A percentile compares a stretch with the other conserved stretches of the same genome.
phyloP scores from a whole-genome alignment of 2,329 filamentous ascomycete species.

The Fusarium euwallaceae region DNA sequence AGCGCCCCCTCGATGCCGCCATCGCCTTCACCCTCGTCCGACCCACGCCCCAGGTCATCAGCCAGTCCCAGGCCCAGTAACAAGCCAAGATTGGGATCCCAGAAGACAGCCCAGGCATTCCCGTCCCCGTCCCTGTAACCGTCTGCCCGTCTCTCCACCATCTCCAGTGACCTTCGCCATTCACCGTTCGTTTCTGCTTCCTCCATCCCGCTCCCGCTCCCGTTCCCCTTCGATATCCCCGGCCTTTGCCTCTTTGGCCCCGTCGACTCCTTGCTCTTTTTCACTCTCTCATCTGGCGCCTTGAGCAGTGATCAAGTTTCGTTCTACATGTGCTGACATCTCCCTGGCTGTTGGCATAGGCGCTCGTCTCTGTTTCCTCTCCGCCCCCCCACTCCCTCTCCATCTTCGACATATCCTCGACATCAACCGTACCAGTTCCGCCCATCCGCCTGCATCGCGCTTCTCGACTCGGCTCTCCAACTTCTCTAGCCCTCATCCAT shows the following conservation, averaged over 20 bases:
- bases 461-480: conserved; percentile 19
- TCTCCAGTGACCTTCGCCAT: conserved; percentile 35
- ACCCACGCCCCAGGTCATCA: conserved; percentile 40
- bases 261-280: conserved; percentile 2
- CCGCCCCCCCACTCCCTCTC: conserved; percentile 36
- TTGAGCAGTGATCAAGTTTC: conserved; percentile 10
- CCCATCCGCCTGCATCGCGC: conserved; percentile 27
- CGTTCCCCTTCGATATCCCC: conserved; percentile 22
- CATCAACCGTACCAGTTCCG: conserved; percentile 31
- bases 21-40: conserved; percentile 43
- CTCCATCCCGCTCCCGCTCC: conserved; percentile 30
- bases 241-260: conserved; percentile 8
- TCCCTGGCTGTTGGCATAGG: conserved; percentile 34
- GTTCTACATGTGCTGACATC: conserved; percentile 44
- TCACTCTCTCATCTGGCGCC: conserved; percentile 8
- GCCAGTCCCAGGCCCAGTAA: conserved; percentile 32
- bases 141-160: conserved; percentile 38
- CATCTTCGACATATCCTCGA: conserved; percentile 36
- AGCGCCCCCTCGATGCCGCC: conserved; percentile 47
- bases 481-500: conserved; percentile 12
- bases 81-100: conserved; percentile 40
- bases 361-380: conserved; percentile 30
- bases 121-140: conserved; percentile 42
- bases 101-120: conserved; percentile 37
- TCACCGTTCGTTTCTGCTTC: conserved; percentile 40